A percentile compares a stretch with the other conserved stretches of the same genome.
These are phyloP conservation scores for Pythium utonaiense DNA, from an alignment of 352 stramenopile genomes.

Conservation along the genomic window DNA sequence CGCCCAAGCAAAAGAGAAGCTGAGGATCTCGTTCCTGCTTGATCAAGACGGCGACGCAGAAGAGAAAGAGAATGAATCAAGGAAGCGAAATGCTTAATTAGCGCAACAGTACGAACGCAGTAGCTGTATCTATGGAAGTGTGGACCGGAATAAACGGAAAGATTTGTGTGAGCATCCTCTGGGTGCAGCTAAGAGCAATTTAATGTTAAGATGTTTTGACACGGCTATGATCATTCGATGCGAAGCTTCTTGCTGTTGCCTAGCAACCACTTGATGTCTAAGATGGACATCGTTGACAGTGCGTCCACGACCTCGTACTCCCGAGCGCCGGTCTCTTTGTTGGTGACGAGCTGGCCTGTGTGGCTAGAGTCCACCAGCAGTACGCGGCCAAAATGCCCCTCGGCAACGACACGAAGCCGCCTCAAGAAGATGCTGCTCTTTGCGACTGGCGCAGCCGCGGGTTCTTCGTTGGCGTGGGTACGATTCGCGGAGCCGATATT, in stretches of 20 bases:
- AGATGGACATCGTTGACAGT: constrained; percentile 38
- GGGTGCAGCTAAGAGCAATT: no score
- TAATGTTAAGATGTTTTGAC: no score
- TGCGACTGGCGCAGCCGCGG: constrained; percentile 2
- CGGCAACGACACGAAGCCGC: constrained; percentile 28
- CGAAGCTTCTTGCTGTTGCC: constrained; percentile 17
- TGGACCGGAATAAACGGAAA: no score
- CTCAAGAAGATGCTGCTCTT: constrained; percentile 38
- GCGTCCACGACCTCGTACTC: constrained; percentile 38
- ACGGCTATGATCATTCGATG: background rate
- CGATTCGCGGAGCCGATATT: background rate
- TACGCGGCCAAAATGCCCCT: constrained; percentile 30
- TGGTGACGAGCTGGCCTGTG: constrained; percentile 28
- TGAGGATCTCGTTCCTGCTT: constrained; percentile 23
- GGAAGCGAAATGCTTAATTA: no score
- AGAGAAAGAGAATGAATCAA: constrained; percentile 14
- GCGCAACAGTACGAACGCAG: no score
- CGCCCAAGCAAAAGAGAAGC: constrained; percentile 27
- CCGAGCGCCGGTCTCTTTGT: constrained; percentile 20
- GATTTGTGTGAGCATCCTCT: no score
- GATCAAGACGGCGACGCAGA: constrained; percentile 19
- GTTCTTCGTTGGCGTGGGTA: background rate
- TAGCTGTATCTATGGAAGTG: background rate
- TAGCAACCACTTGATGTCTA: constrained; percentile 54
- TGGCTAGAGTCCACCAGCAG: constrained; percentile 35